Base-by-base conservation (phyloP, 73 alveolate genomes). In the Paraurostyla sp. region DNA sequence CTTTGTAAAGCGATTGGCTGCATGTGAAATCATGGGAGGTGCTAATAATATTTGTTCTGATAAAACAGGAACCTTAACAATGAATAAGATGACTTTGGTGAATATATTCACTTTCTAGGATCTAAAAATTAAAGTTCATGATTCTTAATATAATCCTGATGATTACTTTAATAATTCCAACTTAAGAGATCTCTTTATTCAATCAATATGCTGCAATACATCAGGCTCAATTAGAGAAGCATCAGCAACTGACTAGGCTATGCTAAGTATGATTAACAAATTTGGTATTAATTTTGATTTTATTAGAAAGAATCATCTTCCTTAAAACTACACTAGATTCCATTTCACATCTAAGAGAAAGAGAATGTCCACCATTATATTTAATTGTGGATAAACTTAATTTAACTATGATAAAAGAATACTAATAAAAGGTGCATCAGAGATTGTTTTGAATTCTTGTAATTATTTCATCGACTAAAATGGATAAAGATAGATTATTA, bases 11-110 rank as follows among this genome's bases (percentile, higher is more conserved):
- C 86, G 91, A 88, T 85, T 94, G 89, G 96, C 15, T 15, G 13
- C 57, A 15, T 46, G 57, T 46, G 57, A 46, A 46, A 46, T 46
- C 18, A 46, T 46, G 57, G 57, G 57, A 13, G 57, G 57, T 15
- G 98, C 98, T 0, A 94, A 94, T 75, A 92, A 94, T 76, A 94
- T 94, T 59, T 94, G 98, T 75, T 92, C 98, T 7, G 98, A 94
- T 76, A 94, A 94, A 63, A 94, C 98, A n/a, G 98, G 98, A 57
- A 94, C 98, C 45, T 82, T 94, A 56, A 94, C 98, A 1, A 90
- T 65, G 83, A 94, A 94, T 83, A 90, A 92, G 83, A 94, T 94
- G 98, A 91, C 94, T 50, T 89, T 94, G 15, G 88, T 87, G 15
- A 83, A 86, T 33, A 73, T 94, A 65, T 88, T 92, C 69, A 80